Base-by-base conservation (phyloP, 1,284 basidiomycete species). In the Ganoderma leucocontextum region DNA sequence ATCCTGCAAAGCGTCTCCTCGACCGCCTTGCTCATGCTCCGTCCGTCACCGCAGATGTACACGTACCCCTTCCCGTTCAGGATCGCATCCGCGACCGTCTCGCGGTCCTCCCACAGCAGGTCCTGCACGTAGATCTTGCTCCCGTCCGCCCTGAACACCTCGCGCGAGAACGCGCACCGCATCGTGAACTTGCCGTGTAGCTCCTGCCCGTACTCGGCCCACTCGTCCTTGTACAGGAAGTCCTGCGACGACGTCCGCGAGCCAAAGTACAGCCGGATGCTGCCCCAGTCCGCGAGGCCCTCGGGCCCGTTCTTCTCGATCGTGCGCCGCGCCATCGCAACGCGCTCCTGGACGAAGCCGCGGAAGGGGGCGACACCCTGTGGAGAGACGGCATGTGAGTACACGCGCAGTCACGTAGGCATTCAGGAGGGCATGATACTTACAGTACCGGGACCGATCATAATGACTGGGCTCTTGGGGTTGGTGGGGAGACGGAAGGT, bases 111-210 rank as follows among this genome's bases (percentile, higher is more conserved):
- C 92, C 93, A 95, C n/a, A 98, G 83, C 66, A 97, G 84, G 81
- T 99, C 96, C 84, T 99, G 97, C 36, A 99, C 97, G 83, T 99
- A 99, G 75, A 97, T 94, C 87, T 99, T 98, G 84, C 91, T 86
- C 25, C 97, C 96, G 78, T 98, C 96, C 1, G 95, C 87, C 79
- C 94, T 96, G 83, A 87, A 93, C 91, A 89, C 86, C 75, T 97
- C 93, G 62, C 98, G 91, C 36, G 95, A 97, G 82, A 98, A 94
- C 19, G 97, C 95, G 67, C 85, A 87, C 79, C 94, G 92, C 86
- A 99, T 89, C 72, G 86, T 84, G 84, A 99, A 95, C 80, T 97
- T 97, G 78, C 93, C 96, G 75, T 91, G 91, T 60, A 99, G 89
- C 81, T 97, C 96, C 73, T 90, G 87, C 42, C 82, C 82, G 82